Base-by-base conservation (phyloP, 441 rosid genomes). In the Populus hybrid region DNA sequence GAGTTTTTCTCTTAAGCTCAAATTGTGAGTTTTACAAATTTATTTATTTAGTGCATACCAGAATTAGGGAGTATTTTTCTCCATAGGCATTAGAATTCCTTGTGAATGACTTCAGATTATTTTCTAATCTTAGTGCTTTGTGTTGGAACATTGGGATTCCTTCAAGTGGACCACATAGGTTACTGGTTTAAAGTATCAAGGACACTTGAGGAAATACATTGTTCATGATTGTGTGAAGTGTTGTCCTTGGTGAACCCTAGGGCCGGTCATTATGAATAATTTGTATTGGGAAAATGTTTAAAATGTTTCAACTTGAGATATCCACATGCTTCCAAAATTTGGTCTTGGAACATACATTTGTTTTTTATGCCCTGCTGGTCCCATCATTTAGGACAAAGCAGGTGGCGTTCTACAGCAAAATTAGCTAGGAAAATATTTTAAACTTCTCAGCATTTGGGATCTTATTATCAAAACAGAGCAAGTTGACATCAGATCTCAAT, bases 371-470 rank as follows among this genome's bases (percentile, higher is more conserved):
- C 66, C 65, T 46, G 35, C 57, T 53, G 73, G 63, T 72, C 70
- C n/a, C 38, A 34, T 30, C 18, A 50, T 53, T 71, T 24, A 72
- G 70, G 74, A 66, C 50, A 72, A 72, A 36, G 63, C 24, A 67
- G 70, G 73, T 14, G 42, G 68, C 79, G 28, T 67, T 72, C 69
- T 67, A 20, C 50, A 71, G 36, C 67, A 67, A 71, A 65, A 75
- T 71, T 66, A 32, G 32, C 77, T 42, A 8, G 30, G 59, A 28
- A 69, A 73, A 53, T 57, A 38, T 40, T 57, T 59, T 57, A 40
- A 8, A 64, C 6, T 28, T 8, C 24, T 75, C 32, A 72, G 11
- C 34, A 63, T 16, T 61, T 68, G 38, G 73, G 69, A 76, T 26
- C 77, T 70, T 77, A 24, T 46, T 35, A 71, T 53, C 61, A 53